These are phyloP conservation scores for Apiospora marii DNA, from an alignment of 2,329 filamentous ascomycete species.

Conservation along the genomic window DNA sequence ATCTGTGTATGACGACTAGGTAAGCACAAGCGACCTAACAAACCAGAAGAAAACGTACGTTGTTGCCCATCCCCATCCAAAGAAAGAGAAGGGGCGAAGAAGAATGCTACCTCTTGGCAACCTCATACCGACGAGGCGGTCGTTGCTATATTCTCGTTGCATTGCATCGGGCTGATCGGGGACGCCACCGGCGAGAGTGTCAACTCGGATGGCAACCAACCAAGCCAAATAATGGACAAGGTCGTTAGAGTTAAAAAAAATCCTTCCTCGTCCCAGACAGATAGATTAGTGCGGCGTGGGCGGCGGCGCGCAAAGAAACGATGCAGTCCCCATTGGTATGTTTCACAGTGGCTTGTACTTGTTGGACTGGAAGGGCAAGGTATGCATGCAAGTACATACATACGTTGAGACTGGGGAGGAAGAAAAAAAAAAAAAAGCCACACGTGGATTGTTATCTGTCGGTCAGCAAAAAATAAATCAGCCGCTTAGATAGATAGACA, in stretches of 20 bases:
- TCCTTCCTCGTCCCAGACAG: not conserved
- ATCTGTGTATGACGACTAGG: not conserved
- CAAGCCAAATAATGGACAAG: not conserved
- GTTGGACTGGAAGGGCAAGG: not conserved
- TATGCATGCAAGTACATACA: not conserved
- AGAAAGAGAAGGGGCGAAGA: no score
- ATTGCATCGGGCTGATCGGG: constrained; percentile 11
- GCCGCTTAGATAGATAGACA: not conserved
- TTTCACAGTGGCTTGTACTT: constrained; percentile 11
- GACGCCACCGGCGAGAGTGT: constrained; percentile 15
- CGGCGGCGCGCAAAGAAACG: not conserved
- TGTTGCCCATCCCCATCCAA: no score
- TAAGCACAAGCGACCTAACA: not conserved
- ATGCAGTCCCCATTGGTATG: not conserved
- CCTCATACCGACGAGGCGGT: constrained; percentile 4
- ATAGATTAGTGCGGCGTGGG: constrained; percentile 1
- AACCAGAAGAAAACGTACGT: not conserved
- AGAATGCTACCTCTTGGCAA: not conserved
- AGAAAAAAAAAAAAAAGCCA: not conserved
- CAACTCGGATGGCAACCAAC: constrained; percentile 8
- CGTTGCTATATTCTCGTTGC: constrained; percentile 1
- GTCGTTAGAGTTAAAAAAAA: not conserved
- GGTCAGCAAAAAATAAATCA: not conserved
- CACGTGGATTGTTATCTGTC: not conserved
- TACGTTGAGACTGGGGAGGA: not conserved